Conservation (phyloP, 2,329 filamentous ascomycete species). For the Lecanicillium sp. region DNA sequence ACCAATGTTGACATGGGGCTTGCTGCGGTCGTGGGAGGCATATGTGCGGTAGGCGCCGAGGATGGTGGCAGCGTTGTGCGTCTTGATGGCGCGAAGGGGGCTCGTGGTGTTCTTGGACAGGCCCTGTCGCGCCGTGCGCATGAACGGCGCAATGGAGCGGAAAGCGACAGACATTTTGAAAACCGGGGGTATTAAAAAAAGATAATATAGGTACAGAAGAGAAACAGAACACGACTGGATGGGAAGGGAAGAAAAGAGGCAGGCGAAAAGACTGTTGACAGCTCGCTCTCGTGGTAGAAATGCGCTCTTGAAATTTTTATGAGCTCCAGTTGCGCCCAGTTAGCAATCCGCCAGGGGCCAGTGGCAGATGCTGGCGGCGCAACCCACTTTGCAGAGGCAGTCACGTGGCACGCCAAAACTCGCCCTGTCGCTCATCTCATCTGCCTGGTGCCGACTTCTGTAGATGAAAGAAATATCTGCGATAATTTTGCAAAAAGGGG, state of each 20-base stretch:
- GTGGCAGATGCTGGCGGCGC: background rate
- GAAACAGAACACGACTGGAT: slow-evolving; percentile 21
- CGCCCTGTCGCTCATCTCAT: background rate
- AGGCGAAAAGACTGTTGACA: slow-evolving; percentile 15
- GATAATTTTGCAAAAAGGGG: background rate
- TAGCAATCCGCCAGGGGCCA: slow-evolving; percentile 9
- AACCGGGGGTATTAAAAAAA: slow-evolving; percentile 18
- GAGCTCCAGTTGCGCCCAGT: slow-evolving; percentile 21
- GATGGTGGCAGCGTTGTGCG: slow-evolving; percentile 56
- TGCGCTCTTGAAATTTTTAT: slow-evolving; percentile 32
- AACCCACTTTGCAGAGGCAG: slow-evolving; percentile 7
- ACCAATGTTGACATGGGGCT: slow-evolving; percentile 99
- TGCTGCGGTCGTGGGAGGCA: slow-evolving; percentile 75
- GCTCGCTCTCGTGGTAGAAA: slow-evolving; percentile 20
- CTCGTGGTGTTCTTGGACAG: slow-evolving; percentile 64
- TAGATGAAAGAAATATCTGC: background rate
- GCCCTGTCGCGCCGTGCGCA: slow-evolving; percentile 74
- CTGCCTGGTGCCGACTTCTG: background rate
- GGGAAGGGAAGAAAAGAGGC: slow-evolving; percentile 13
- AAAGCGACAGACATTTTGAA: slow-evolving; percentile 73
- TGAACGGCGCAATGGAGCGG: slow-evolving; percentile 69
- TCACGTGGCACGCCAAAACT: slow-evolving; percentile 10
- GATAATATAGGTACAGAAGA: slow-evolving; percentile 21
- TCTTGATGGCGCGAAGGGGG: slow-evolving; percentile 66
- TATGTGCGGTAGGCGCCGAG: slow-evolving; percentile 62